phyloP scores from a whole-genome alignment of 2,329 filamentous ascomycete species.

The Aspergillus bombycis region DNA sequence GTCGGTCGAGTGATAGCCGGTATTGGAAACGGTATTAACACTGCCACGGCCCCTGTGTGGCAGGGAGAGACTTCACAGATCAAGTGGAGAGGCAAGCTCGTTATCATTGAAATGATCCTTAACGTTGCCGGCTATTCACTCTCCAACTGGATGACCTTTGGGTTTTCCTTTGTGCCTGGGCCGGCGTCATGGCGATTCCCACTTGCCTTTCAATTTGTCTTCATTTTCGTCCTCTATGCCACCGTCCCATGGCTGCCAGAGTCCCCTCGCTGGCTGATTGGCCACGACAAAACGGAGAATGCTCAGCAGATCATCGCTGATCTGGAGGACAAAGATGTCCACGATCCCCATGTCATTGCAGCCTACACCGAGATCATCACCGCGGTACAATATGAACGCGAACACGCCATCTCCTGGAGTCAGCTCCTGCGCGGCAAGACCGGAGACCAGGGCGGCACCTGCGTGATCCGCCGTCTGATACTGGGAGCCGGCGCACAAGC shows the following conservation, averaged over 20 bases:
- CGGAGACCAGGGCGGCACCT: conserved; percentile 28
- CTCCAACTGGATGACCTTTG: conserved; percentile 48
- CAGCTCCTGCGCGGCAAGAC: conserved; percentile 52
- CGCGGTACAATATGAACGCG: conserved; percentile 53
- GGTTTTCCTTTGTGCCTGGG: conserved; percentile 44
- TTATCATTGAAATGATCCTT: conserved; percentile 35
- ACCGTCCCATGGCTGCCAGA: conserved; percentile 41
- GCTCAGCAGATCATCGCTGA: conserved; percentile 49
- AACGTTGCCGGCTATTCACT: conserved; percentile 44
- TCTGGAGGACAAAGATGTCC: conserved; percentile 22
- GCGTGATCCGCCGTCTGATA: conserved; percentile 48
- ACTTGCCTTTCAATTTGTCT: conserved; percentile 36
- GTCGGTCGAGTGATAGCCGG: conserved; percentile 47
- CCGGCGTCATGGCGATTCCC: conserved; percentile 37
- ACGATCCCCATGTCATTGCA: conserved; percentile 49
- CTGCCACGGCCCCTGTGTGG: conserved; percentile 53
- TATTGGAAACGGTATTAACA: conserved; percentile 47
- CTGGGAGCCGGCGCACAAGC: conserved; percentile 49
- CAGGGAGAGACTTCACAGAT: conserved; percentile 53
- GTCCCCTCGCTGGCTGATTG: conserved; percentile 32
- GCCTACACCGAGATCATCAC: conserved; percentile 51
- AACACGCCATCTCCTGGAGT: conserved; percentile 54
- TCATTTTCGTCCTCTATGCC: conserved; percentile 28
- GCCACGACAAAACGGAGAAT: conserved; percentile 32
- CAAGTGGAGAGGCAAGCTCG: conserved; percentile 27